Conservation (phyloP, 345 rosid species). For the Streptanthus diversifolius region DNA sequence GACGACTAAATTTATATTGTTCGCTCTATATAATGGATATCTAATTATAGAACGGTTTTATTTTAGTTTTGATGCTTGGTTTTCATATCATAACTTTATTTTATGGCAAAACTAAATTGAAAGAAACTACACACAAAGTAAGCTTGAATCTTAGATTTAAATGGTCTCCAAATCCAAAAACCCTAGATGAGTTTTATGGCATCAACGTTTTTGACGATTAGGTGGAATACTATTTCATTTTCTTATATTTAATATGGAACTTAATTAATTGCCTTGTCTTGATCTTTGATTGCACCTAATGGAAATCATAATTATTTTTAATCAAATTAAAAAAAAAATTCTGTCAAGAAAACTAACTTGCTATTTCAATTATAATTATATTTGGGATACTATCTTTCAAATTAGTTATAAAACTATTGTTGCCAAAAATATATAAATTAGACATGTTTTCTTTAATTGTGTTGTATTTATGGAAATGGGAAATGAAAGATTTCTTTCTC, state of each 20-base stretch:
- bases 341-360: not conserved
- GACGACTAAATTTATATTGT: not conserved
- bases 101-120: not conserved
- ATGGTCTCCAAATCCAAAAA: not conserved
- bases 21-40: not conserved
- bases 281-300: not conserved
- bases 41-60: not conserved
- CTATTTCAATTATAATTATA: not conserved
- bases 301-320: not conserved
- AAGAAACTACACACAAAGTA: not conserved
- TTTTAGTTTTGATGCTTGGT: not conserved
- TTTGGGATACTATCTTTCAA: not conserved
- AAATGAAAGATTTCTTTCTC: slow-evolving; percentile 11
- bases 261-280: not conserved
- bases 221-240: not conserved
- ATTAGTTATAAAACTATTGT: not conserved
- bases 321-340: not conserved
- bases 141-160: not conserved
- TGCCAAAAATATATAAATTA: not conserved
- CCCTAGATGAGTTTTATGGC: not conserved
- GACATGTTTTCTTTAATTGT: not conserved
- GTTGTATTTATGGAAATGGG: not conserved
- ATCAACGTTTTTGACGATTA: not conserved
- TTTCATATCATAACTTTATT: not conserved
- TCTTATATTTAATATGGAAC: not conserved